A percentile compares a stretch with the other conserved stretches of the same genome.
Conservation (phyloP, 495 filamentous ascomycete genomes). For the Penicillium atrosanguineum region DNA sequence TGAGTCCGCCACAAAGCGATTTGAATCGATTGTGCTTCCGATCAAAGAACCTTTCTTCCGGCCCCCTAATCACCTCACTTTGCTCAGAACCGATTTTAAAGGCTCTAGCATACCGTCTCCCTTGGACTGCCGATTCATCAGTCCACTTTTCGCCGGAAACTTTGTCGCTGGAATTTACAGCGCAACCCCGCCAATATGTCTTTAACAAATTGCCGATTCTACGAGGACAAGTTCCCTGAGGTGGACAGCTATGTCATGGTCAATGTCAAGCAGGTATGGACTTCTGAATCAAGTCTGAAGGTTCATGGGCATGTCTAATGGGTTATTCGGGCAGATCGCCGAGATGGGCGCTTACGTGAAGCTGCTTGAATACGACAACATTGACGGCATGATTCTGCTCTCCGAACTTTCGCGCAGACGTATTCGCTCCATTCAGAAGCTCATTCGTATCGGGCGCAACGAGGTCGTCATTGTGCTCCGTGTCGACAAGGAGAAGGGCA, state of each 20-base stretch:
- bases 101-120: constrained; percentile 8
- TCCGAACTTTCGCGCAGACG: constrained; percentile 93
- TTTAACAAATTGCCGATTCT: constrained; percentile 97
- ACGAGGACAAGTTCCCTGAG: constrained; percentile 97
- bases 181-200: constrained; percentile 72
- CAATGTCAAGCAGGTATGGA: constrained; percentile 84
- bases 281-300: not conserved
- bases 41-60: constrained; percentile 14
- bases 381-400: constrained; percentile 98
- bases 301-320: not conserved
- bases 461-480: constrained; percentile 97
- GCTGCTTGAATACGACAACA: constrained; percentile 98
- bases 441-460: constrained; percentile 95
- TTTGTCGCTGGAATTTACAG: constrained; percentile 29
- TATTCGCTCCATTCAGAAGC: constrained; percentile 97
- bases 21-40: constrained; percentile 38
- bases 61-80: constrained; percentile 8
- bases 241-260: constrained; percentile 99
- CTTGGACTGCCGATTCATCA: constrained; percentile 21
- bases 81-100: constrained; percentile 7
- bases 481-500: constrained; percentile 98
- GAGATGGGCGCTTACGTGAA: constrained; percentile 99
- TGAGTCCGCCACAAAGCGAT: constrained; percentile 47
- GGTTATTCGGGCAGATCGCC: constrained; percentile 66
- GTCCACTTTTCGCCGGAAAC: constrained; percentile 13